These are phyloP conservation scores for Thraustochytrium sp. DNA, from an alignment of 352 stramenopile genomes.

Conservation along the genomic window DNA sequence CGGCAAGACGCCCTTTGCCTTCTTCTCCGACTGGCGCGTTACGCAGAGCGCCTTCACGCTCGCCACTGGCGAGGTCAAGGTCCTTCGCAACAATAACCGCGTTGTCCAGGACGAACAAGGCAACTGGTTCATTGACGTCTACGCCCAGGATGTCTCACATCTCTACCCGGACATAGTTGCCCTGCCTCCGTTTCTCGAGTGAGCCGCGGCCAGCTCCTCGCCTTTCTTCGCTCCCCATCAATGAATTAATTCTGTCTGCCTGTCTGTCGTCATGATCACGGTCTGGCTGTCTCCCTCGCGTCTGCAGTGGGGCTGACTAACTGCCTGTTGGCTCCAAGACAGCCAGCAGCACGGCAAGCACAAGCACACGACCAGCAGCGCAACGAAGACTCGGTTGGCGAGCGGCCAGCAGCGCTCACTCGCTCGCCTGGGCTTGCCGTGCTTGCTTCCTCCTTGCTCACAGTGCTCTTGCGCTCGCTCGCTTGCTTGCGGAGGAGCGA, in stretches of 20 bases:
- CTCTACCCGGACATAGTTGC: neutral
- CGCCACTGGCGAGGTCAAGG: neutral
- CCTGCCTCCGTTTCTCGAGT: slow-evolving; percentile 10
- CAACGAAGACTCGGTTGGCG: no score
- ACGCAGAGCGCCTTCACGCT: neutral
- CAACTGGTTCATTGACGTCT: neutral
- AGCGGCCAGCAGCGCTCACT: no score
- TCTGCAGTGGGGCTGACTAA: no score
- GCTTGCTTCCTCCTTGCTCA: no score
- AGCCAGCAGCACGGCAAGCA: no score
- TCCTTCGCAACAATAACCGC: neutral
- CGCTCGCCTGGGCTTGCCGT: no score
- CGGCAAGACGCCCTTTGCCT: neutral
- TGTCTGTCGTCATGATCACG: neutral
- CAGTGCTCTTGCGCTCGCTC: no score
- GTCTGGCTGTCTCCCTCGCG: no score
- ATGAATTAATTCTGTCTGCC: neutral
- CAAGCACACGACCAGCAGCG: no score
- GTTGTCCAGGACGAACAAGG: neutral
- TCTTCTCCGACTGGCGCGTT: neutral
- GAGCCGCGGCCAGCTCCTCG: neutral
- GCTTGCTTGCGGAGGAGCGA: no score
- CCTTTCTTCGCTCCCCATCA: neutral
- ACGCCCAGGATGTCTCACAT: neutral
- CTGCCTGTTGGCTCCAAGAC: no score